Conservation (phyloP, 352 stramenopile species). For the Phytophthora crassamura region DNA sequence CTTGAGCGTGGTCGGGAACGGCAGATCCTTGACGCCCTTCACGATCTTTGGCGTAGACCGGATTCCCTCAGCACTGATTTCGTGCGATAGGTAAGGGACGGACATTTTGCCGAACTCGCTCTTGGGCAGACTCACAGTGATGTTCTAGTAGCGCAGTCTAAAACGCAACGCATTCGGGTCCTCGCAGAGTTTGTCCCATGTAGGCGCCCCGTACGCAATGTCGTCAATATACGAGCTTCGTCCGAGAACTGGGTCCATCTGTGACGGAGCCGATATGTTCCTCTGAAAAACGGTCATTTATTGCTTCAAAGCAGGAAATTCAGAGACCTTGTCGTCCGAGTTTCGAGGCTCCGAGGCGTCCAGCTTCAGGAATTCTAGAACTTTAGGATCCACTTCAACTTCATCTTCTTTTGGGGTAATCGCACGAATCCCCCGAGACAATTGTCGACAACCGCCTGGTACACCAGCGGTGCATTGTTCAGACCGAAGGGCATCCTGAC, state of each 20-base stretch:
- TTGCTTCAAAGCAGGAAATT: not conserved
- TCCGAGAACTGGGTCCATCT: not conserved
- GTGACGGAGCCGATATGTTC: not conserved
- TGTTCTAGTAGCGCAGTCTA: constrained; percentile 7
- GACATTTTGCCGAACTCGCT: constrained; percentile 3
- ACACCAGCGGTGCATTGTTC: no score
- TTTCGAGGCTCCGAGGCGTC: no score
- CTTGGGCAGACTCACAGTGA: constrained; percentile 5
- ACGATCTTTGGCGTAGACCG: not conserved
- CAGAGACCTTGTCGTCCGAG: no score
- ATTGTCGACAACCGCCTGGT: no score
- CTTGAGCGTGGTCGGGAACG: not conserved
- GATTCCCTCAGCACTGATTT: not conserved
- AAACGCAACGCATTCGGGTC: not conserved
- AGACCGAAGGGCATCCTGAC: not conserved
- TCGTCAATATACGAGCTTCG: constrained; percentile 12
- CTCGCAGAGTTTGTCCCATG: constrained; percentile 5
- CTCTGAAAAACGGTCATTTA: not conserved
- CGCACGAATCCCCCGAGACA: constrained; percentile 5
- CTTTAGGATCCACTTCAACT: not conserved
- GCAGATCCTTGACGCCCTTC: not conserved
- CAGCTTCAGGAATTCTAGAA: not conserved
- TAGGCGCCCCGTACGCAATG: not conserved
- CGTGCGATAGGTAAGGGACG: not conserved
- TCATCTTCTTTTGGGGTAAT: not conserved